These are phyloP conservation scores for Prunus kanzakura DNA, from an alignment of 306 rosid species.

Conservation along the genomic window DNA sequence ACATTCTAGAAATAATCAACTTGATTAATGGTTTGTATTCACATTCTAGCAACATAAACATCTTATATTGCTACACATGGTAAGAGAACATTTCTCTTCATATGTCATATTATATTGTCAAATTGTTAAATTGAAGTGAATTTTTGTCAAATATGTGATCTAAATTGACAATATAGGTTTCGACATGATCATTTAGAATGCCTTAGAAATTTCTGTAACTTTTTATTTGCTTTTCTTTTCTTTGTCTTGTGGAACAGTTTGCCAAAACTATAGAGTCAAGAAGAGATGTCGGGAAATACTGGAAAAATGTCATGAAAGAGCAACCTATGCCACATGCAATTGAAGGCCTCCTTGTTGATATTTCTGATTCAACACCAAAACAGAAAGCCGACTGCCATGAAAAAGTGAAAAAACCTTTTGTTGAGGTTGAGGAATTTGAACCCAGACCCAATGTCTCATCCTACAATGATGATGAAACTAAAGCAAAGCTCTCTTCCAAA, in stretches of 20 bases:
- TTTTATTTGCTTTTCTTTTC: background rate
- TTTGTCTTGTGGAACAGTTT: background rate
- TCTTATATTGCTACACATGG: too few species aligned
- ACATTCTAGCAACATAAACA: too few species aligned
- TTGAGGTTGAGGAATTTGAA: slow-evolving; percentile 14
- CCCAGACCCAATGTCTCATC: slow-evolving; percentile 3
- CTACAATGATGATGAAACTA: slow-evolving; percentile 3
- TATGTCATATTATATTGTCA: too few species aligned
- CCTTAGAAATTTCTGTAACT: background rate
- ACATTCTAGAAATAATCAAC: too few species aligned
- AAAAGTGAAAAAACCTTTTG: background rate
- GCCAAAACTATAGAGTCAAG: slow-evolving; percentile 13
- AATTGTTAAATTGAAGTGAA: too few species aligned
- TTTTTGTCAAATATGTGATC: too few species aligned
- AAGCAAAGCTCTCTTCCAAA: background rate
- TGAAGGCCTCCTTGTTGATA: slow-evolving; percentile 1
- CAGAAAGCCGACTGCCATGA: slow-evolving; percentile 1
- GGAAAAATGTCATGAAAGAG: background rate
- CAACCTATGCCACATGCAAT: slow-evolving; percentile 24
- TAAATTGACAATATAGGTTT: too few species aligned
- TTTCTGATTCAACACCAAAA: background rate
- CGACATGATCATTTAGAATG: background rate
- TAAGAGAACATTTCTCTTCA: too few species aligned
- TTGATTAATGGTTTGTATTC: too few species aligned
- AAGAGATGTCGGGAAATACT: background rate